Evolutionary conservation across 192 early-diverging fungal genomes (phyloP).

Genomic region (Backusella liffmaniae): DNA sequence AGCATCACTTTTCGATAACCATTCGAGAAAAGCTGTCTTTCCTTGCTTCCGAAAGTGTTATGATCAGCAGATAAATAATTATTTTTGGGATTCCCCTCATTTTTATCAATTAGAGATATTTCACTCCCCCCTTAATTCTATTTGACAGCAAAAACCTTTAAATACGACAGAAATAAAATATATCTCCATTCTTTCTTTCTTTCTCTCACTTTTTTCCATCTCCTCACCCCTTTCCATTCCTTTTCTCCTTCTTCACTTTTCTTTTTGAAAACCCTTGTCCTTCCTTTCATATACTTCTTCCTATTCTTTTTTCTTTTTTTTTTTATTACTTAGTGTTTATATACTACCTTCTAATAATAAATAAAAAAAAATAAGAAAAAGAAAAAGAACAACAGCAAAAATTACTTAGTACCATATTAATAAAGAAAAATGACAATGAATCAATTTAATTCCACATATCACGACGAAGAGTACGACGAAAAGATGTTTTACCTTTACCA

Average conservation of each 20-base stretch:
- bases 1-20: background rate
- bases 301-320: background rate
- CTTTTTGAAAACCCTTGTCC: background rate
- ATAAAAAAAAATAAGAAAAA: background rate
- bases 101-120: constrained; percentile 6
- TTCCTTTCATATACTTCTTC: background rate
- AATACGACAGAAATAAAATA: constrained; percentile 7
- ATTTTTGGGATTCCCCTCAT: constrained; percentile 6
- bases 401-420: background rate
- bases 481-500: constrained; percentile 4
- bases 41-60: background rate
- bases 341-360: background rate
- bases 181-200: constrained; percentile 10
- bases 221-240: constrained; percentile 16
- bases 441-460: background rate
- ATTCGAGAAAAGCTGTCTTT: background rate
- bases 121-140: background rate
- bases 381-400: background rate
- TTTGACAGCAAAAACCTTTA: constrained; percentile 11
- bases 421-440: background rate
- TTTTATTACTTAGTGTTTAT: background rate
- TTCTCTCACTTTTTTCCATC: constrained; percentile 11
- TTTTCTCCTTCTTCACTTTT: constrained; percentile 8
- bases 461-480: background rate
- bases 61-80: background rate